Base-by-base conservation (phyloP, 805 yeast genomes). In the Hanseniaspora valbyensis region DNA sequence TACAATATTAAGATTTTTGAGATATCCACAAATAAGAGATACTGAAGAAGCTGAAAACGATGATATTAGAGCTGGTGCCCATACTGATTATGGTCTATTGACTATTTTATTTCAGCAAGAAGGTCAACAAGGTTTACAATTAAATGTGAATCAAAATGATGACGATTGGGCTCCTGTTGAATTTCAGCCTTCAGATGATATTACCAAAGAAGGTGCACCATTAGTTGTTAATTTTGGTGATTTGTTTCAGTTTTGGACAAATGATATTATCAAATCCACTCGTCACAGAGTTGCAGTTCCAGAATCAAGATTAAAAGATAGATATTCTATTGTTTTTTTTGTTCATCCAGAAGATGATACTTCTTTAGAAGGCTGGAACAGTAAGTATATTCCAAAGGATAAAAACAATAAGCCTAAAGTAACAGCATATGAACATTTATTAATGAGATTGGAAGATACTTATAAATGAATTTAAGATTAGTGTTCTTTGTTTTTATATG, bases 141-240 rank as follows among this genome's bases (percentile, higher is more conserved):
- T 58, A 42, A 56, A 56, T 37, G 40, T 83, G 42, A 87, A 83
- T 12, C 9, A 29, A 32, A 16, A 25, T 12, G 24, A 34, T 7
- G 26, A 42, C n/a, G 24, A 49, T 3, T 49, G 52, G 52, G 1
- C 38, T 6, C 13, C 28, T n/a, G 25, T 48, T 19, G 51, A 59
- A 72, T 83, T 28, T 69, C 69, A 54, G 55, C 76, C 80, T 0
- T 61, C 38, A 70, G 16, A 62, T 73, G 32, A 39, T 42, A 45
- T 24, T 38, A 29, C 25, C 2, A 38, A 24, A n/a, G 73, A 53
- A 52, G 25, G 81, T 41, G 82, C 94, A 2, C 94, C 94, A 3
- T 69, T 84, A 18, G 77, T 84, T 29, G 86, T 85, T 26, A 84
- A 84, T 60, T 81, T 85, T 57, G 90, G 81, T 3, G 95, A 85